A percentile compares a stretch with the other conserved stretches of the same genome.
phyloP scores from a whole-genome alignment of 495 filamentous ascomycete species.

The Talaromyces wortmannii region DNA sequence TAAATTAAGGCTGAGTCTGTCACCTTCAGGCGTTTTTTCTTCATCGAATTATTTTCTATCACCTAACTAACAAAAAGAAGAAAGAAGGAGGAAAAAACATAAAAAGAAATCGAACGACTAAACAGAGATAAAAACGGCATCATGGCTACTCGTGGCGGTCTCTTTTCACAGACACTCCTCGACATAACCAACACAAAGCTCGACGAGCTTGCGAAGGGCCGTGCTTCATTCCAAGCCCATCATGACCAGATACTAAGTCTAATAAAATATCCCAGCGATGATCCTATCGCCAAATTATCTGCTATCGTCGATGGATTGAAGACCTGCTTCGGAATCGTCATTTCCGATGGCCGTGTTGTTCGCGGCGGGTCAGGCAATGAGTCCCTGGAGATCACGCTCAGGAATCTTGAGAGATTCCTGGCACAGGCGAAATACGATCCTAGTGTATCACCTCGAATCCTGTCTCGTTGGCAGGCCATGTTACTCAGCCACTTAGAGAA shows the following conservation, averaged over 20 bases:
- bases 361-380: not conserved
- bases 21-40: too few relatives aligned
- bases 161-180: slow-evolving; percentile 36
- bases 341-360: not conserved
- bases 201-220: slow-evolving; percentile 38
- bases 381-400: not conserved
- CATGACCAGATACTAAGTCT: slow-evolving; percentile 20
- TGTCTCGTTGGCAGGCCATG: slow-evolving; percentile 33
- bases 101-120: too few relatives aligned
- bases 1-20: too few relatives aligned
- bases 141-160: not conserved
- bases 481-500: slow-evolving; percentile 33
- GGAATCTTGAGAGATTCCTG: slow-evolving; percentile 30
- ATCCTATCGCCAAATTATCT: slow-evolving; percentile 19
- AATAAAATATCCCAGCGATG: slow-evolving; percentile 15
- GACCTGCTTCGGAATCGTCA: not conserved
- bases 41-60: too few relatives aligned
- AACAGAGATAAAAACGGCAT: not conserved
- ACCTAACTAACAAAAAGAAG: too few relatives aligned
- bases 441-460: slow-evolving; percentile 23
- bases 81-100: too few relatives aligned
- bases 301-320: slow-evolving; percentile 25
- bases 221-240: slow-evolving; percentile 26
- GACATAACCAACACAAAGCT: slow-evolving; percentile 48
- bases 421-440: slow-evolving; percentile 34